These are phyloP conservation scores for Sporisorium sorghi DNA, from an alignment of 1,284 basidiomycete genomes.

Conservation along the genomic window DNA sequence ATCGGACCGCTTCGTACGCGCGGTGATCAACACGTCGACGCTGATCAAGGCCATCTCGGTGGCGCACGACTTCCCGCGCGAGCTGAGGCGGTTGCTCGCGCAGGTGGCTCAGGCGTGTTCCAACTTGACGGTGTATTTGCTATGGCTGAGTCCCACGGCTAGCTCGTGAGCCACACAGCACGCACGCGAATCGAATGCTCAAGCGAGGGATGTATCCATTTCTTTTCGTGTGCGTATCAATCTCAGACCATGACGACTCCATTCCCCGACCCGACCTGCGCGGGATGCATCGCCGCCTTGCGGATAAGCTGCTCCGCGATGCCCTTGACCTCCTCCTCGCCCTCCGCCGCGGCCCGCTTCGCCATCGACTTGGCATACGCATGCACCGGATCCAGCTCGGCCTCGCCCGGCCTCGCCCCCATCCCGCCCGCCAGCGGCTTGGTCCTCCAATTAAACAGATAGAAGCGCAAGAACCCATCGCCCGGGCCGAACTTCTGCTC, in stretches of 20 bases:
- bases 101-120: constrained; percentile 60
- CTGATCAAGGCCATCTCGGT: constrained; percentile 56
- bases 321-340: constrained; percentile 2
- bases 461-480: constrained; percentile 88
- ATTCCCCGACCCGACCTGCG: constrained; percentile 59
- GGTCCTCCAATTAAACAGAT: constrained; percentile 75
- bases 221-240: no score
- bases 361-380: constrained; percentile 27
- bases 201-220: no score
- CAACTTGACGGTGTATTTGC: constrained; percentile 60
- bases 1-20: constrained; percentile 57
- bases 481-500: constrained; percentile 88
- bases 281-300: constrained; percentile 27
- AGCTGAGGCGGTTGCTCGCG: constrained; percentile 52
- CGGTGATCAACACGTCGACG: constrained; percentile 61
- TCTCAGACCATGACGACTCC: constrained; percentile 68
- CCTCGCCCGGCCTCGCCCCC: constrained; percentile 59
- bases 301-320: constrained; percentile 36
- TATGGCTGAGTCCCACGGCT: constrained; percentile 48
- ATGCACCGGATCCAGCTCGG: constrained; percentile 61
- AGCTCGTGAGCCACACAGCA: background rate
- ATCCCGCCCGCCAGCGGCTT: constrained; percentile 64
- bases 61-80: constrained; percentile 53
- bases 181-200: no score
- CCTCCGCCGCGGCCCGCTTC: constrained; percentile 6